Base-by-base conservation (phyloP, 768 basidiomycete genomes). In the Lactarius vividus region DNA sequence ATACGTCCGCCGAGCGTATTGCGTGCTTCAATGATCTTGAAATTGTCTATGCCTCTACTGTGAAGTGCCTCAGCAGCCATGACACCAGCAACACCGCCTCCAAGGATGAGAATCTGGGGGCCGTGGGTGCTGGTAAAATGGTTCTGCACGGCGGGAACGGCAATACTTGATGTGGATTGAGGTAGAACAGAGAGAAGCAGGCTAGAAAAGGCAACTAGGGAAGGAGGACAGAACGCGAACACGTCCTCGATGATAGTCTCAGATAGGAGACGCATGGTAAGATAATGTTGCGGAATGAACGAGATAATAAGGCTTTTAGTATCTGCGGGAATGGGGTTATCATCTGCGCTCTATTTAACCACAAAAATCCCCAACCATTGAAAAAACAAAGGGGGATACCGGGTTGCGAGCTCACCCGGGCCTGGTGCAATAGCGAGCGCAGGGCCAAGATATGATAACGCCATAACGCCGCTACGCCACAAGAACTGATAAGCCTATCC, bases 11-110 rank as follows among this genome's bases (percentile, higher is more conserved):
- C 88, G 0, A 89, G 78, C 70, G 83, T 82, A 26, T 72, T 62
- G n/a, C 82, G 79, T 1, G 81, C 88, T 62, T 89, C 88, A 26
- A 89, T 71, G 56, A 90, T 78, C 61, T 86, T 72, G 71, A 86
- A 88, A 71, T 86, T 78, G n/a, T 80, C 67, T 68, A 88, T 79
- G 5, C 84, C 84, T 28, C 79, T 75, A 56, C 81, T 74, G 55
- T 86, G 79, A 9, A 88, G 77, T 0, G 85, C 83, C 33, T 83
- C 81, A 15, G 88, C 88, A 11, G 87, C 86, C 40, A 85, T 85
- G 23, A 88, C 76, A 11, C 88, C 88, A 5, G 88, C 76, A 46
- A 88, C 81, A 10, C 88, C 88, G 37, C 85, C 87, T 5, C 88
- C 88, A 29, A 88, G 79, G 59, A 89, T 84, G 46, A 89, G 80